Evolutionary conservation across 2,329 filamentous ascomycete genomes (phyloP).

Genomic region (Aspergillus aculeatus): DNA sequence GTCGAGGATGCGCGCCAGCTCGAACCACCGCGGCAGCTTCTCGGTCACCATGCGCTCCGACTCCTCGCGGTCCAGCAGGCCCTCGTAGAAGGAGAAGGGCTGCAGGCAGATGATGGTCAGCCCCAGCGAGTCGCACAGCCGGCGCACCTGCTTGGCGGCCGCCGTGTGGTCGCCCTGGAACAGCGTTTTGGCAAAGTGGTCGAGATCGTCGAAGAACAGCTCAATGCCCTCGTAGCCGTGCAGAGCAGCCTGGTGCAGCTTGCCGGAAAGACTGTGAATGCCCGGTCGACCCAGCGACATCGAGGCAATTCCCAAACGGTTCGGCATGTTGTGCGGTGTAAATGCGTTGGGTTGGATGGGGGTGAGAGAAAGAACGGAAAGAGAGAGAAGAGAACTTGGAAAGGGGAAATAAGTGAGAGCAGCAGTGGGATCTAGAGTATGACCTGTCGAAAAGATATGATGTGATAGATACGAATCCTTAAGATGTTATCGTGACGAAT

Average conservation of each 20-base stretch:
- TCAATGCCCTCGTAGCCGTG: conserved; percentile 38
- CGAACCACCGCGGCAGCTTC: conserved; percentile 65
- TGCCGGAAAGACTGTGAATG: conserved; percentile 65
- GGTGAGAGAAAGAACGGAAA: not conserved
- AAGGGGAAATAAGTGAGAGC: not conserved
- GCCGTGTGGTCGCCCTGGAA: conserved; percentile 25
- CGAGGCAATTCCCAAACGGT: conserved; percentile 65
- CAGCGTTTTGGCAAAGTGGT: conserved; percentile 28
- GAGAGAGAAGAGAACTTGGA: not conserved
- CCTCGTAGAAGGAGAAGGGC: conserved; percentile 77
- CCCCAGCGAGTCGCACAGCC: conserved; percentile 42
- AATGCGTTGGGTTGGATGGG: not conserved
- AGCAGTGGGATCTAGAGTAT: not conserved
- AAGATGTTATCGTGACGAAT: not conserved
- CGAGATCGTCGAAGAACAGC: conserved; percentile 38
- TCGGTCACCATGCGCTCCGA: conserved; percentile 61
- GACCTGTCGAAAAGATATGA: not conserved
- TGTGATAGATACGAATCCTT: not conserved
- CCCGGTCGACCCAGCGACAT: conserved; percentile 75
- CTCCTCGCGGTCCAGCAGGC: conserved; percentile 61
- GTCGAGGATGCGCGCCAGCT: conserved; percentile 60
- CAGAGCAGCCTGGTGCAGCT: conserved; percentile 64
- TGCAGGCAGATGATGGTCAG: conserved; percentile 58
- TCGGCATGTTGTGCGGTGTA: conserved; percentile 21
- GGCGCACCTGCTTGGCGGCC: conserved; percentile 45